Conservation (phyloP, 768 basidiomycete species). For the Amanita brunnescens region DNA sequence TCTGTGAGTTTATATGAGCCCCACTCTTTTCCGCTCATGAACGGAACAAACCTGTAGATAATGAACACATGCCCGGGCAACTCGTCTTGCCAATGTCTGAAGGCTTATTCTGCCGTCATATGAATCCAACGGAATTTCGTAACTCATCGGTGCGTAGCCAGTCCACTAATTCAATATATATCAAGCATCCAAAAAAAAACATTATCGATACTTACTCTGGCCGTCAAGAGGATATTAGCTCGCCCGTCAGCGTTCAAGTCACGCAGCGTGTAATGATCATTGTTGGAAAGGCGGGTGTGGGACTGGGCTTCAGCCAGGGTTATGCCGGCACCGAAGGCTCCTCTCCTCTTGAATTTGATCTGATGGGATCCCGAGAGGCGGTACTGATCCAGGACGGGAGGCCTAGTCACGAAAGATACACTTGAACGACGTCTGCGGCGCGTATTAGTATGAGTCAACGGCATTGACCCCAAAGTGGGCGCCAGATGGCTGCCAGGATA, state of each 20-base stretch:
- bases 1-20: slow-evolving; percentile 26
- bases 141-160: slow-evolving; percentile 61
- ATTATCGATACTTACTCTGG: slow-evolving; percentile 39
- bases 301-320: slow-evolving; percentile 63
- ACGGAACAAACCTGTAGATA: slow-evolving; percentile 52
- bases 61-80: slow-evolving; percentile 64
- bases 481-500: slow-evolving; percentile 39
- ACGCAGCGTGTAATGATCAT: slow-evolving; percentile 52
- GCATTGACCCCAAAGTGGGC: slow-evolving; percentile 11
- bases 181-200: not conserved
- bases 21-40: not conserved
- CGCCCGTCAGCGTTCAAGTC: slow-evolving; percentile 58
- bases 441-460: not conserved
- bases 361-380: slow-evolving; percentile 40
- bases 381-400: slow-evolving; percentile 33
- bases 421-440: slow-evolving; percentile 43
- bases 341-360: slow-evolving; percentile 71
- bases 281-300: slow-evolving; percentile 49
- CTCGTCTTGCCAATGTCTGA: slow-evolving; percentile 58
- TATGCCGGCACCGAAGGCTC: slow-evolving; percentile 54
- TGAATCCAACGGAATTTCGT: slow-evolving; percentile 64
- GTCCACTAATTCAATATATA: slow-evolving; percentile 41
- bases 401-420: slow-evolving; percentile 35
- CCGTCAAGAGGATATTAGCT: slow-evolving; percentile 50
- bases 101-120: slow-evolving; percentile 59